Conservation (phyloP, 2,329 filamentous ascomycete species). For the Elsinoe australis region DNA sequence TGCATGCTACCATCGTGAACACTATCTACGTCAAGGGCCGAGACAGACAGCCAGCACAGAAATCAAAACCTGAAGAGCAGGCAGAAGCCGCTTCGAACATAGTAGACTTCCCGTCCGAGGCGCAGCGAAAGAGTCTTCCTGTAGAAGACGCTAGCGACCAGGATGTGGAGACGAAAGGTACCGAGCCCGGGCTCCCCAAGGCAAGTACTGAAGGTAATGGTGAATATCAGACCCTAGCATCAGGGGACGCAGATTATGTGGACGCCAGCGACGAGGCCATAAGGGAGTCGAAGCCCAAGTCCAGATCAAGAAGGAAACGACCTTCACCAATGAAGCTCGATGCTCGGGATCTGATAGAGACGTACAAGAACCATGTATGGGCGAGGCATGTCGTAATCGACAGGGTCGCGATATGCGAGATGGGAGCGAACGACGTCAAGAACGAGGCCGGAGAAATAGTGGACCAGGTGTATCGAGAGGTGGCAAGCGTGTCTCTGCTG, state of each 20-base stretch:
- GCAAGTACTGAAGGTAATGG: slow-evolving; percentile 8
- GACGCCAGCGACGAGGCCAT: slow-evolving; percentile 14
- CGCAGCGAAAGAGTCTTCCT: too few species aligned
- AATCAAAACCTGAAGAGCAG: slow-evolving; percentile 17
- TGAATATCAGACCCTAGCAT: too few species aligned
- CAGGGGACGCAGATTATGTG: too few species aligned
- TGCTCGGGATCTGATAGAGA: slow-evolving; percentile 38
- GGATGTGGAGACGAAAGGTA: not conserved
- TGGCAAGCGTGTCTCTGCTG: slow-evolving; percentile 33
- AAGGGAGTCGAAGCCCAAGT: not conserved
- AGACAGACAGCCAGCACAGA: slow-evolving; percentile 20
- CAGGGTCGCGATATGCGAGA: slow-evolving; percentile 69
- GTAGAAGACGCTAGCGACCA: too few species aligned
- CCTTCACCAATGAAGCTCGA: slow-evolving; percentile 34
- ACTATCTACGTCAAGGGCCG: slow-evolving; percentile 62
- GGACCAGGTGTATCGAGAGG: slow-evolving; percentile 46
- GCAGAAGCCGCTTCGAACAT: too few species aligned
- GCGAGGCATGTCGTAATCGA: slow-evolving; percentile 60
- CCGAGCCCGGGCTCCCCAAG: not conserved
- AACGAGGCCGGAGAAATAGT: slow-evolving; percentile 42
- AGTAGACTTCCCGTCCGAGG: not conserved
- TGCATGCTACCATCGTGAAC: slow-evolving; percentile 83
- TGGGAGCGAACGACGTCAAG: slow-evolving; percentile 68
- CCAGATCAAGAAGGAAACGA: slow-evolving; percentile 29
- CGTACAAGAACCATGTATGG: slow-evolving; percentile 63